These are phyloP conservation scores for Dryadomyces sulphureus DNA, from an alignment of 2,329 filamentous ascomycete genomes.

Conservation along the genomic window DNA sequence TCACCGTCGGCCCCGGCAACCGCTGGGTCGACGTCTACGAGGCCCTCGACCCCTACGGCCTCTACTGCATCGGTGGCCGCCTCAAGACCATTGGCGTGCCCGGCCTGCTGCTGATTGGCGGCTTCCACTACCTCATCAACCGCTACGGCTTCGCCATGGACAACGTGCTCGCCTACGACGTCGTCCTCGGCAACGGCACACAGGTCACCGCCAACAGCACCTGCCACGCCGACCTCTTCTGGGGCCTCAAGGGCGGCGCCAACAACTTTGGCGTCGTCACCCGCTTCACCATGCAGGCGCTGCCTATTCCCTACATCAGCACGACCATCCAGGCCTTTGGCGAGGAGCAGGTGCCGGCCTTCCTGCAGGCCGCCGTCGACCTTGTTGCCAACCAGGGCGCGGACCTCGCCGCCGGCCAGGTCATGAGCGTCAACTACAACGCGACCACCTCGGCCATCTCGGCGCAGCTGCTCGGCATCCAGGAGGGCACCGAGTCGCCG, in stretches of 20 bases:
- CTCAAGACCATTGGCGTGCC: slow-evolving; percentile 20
- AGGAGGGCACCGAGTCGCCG: slow-evolving; percentile 18
- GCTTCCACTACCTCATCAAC: slow-evolving; percentile 17
- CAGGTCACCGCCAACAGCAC: slow-evolving; percentile 21
- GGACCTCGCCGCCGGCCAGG: slow-evolving; percentile 16
- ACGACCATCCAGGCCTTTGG: slow-evolving; percentile 19
- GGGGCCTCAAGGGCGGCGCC: slow-evolving; percentile 25
- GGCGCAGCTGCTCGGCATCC: slow-evolving; percentile 18
- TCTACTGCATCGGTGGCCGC: slow-evolving; percentile 20
- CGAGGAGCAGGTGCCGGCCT: slow-evolving; percentile 13
- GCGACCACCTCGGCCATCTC: slow-evolving; percentile 13
- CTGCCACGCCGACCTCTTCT: slow-evolving; percentile 23
- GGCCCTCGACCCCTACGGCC: slow-evolving; percentile 16
- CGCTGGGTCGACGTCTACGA: slow-evolving; percentile 24
- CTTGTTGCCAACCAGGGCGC: slow-evolving; percentile 13
- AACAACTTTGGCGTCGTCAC: slow-evolving; percentile 19
- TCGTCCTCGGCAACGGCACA: slow-evolving; percentile 24
- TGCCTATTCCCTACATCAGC: slow-evolving; percentile 15
- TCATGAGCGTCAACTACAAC: slow-evolving; percentile 18
- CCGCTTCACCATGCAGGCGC: slow-evolving; percentile 6
- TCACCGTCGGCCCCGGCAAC: slow-evolving; percentile 19
- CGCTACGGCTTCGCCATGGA: slow-evolving; percentile 23
- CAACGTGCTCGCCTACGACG: slow-evolving; percentile 20
- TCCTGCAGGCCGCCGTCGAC: slow-evolving; percentile 16
- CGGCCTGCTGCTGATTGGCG: slow-evolving; percentile 16